Base-by-base conservation (phyloP, 352 stramenopile genomes). In the Pythium oligandrum region DNA sequence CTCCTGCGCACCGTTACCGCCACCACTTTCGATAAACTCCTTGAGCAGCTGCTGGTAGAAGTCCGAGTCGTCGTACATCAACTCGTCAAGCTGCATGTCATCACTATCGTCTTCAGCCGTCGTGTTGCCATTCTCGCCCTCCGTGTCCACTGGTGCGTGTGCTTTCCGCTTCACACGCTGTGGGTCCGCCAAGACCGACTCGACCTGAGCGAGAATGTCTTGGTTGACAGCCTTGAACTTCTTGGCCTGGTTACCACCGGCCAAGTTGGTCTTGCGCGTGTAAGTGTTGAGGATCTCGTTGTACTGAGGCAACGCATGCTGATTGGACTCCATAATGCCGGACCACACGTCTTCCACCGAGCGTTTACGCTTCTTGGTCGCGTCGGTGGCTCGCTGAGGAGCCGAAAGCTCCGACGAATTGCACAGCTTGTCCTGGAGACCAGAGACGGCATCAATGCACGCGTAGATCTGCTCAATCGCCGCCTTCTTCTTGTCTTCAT, bases 211-310 rank as follows among this genome's bases (percentile, higher is more conserved):
- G 10, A 95, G 64, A 26, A 95, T 82, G 48, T 91, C 81, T 51
- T 95, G 85, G 66, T 95, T 93, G 53, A 95, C 83, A 42, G 79
- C 81, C 59, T 93, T 91, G 67, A 95, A 95, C 64, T 93, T 93
- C 58, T 90, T 95, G 10, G 64, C 68, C 51, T 91, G 79, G 36
- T 36, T 85, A 31, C 76, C 78, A 8, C 71, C 77, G 1, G 71
- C 60, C 30, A 92, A 51, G 51, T 83, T 80, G 37, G 79, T 93
- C 72, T 87, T 85, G 63, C 78, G 76, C 38, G 78, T 76, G 60
- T 78, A 83, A 59, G 75, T 78, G 71, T 88, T 92, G 48, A 95
- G 77, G 44, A 95, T 85, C 33, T 82, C 71, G 53, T 83, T 88
- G 68, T 92, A 95, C 56, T 89, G 78, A 26, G 80, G 78, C 45